Conservation (phyloP, 345 rosid genomes). For the Fremontodendron californicum region DNA sequence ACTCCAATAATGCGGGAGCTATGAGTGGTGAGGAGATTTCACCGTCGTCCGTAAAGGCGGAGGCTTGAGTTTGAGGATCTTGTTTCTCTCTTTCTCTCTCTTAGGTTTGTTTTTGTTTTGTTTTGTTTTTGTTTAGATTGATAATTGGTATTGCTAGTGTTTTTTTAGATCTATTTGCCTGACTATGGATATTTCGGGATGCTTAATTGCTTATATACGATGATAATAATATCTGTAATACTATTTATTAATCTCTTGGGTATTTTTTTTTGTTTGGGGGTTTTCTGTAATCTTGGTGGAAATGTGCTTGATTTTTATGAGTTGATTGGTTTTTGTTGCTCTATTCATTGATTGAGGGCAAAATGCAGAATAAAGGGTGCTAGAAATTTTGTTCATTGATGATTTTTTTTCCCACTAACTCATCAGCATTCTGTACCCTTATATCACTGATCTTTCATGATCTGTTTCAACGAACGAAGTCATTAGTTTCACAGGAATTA, state of each 20-base stretch:
- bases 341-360: neutral
- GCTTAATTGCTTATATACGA: slow-evolving; percentile 2
- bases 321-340: neutral
- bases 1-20: slow-evolving; percentile 9
- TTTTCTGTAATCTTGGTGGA: neutral
- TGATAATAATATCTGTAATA: neutral
- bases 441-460: neutral
- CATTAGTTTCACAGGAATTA: neutral
- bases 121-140: slow-evolving; percentile 17
- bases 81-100: slow-evolving; percentile 3
- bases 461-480: neutral
- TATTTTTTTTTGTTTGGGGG: neutral
- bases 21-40: slow-evolving; percentile 27
- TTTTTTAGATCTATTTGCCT: slow-evolving; percentile 34
- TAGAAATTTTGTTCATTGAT: neutral
- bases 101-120: slow-evolving; percentile 27
- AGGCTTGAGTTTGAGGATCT: slow-evolving; percentile 36
- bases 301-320: neutral
- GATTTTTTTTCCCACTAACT: neutral
- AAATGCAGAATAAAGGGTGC: neutral
- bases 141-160: slow-evolving; percentile 35
- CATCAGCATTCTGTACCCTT: neutral
- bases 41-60: slow-evolving; percentile 29
- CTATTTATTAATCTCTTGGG: neutral
- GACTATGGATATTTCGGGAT: slow-evolving; percentile 29